These are phyloP conservation scores for Stentor coeruleus DNA, from an alignment of 73 alveolate genomes.

Conservation along the genomic window DNA sequence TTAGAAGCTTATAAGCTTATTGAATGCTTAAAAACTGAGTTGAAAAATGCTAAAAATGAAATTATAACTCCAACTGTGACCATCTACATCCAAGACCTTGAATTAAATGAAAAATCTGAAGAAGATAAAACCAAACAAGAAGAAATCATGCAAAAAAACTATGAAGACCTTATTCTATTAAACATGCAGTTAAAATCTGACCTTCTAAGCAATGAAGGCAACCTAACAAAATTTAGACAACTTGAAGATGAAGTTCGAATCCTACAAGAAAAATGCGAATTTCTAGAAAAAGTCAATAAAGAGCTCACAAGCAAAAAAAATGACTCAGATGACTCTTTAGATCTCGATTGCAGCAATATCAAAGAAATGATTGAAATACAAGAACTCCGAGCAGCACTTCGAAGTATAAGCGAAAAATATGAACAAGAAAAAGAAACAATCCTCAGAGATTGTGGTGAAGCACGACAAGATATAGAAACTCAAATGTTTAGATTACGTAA, in stretches of 20 bases:
- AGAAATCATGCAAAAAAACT: neutral
- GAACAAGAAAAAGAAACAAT: slow-evolving; percentile 3
- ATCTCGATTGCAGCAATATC: neutral
- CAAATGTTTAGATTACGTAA: neutral
- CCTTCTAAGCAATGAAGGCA: neutral
- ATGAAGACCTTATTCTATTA: neutral
- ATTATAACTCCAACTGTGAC: no score
- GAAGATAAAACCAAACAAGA: neutral
- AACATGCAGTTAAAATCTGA: neutral
- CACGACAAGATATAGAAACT: slow-evolving; percentile 1
- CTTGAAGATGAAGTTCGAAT: neutral
- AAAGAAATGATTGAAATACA: neutral
- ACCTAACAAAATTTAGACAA: neutral
- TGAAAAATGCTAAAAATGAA: no score
- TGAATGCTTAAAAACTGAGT: no score
- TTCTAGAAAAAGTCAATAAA: neutral
- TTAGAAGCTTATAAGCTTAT: no score
- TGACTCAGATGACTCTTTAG: slow-evolving; percentile 4
- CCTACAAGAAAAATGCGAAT: neutral
- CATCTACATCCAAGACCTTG: no score
- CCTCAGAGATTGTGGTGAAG: neutral
- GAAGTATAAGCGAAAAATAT: neutral
- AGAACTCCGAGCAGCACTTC: neutral
- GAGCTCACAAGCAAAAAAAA: neutral
- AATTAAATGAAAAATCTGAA: no score